Percentiles rank a stretch among this genome's conserved stretches.
Conservation (phyloP, 2,329 filamentous ascomycete genomes). For the Helminthosporium solani region DNA sequence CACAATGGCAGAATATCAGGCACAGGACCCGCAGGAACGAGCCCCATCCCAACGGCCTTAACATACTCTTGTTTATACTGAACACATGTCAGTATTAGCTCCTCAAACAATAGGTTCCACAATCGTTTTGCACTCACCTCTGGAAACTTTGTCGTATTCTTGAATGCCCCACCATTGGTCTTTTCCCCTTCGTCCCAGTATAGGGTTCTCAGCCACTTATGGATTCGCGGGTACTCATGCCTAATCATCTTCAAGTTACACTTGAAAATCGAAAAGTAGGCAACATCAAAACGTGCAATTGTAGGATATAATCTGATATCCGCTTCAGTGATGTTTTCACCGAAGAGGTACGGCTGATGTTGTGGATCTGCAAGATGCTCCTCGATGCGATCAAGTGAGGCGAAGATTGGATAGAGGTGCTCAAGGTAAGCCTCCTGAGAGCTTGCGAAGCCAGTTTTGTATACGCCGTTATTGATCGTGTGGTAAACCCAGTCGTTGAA, state of each 20-base stretch:
- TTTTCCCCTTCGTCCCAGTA: slow-evolving; percentile 66
- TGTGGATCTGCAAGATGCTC: slow-evolving; percentile 58
- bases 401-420: slow-evolving; percentile 70
- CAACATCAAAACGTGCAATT: slow-evolving; percentile 48
- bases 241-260: slow-evolving; percentile 82
- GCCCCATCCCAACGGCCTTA: neutral
- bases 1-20: too few relatives aligned
- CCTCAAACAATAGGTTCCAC: neutral
- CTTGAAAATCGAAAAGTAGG: slow-evolving; percentile 60
- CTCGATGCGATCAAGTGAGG: slow-evolving; percentile 74
- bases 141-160: slow-evolving; percentile 27
- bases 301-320: slow-evolving; percentile 76
- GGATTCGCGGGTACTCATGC: slow-evolving; percentile 74
- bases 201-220: slow-evolving; percentile 74
- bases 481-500: slow-evolving; percentile 80
- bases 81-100: neutral
- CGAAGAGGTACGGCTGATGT: slow-evolving; percentile 69
- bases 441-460: slow-evolving; percentile 74
- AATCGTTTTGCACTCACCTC: too few relatives aligned
- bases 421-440: slow-evolving; percentile 79
- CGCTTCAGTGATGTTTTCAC: slow-evolving; percentile 72
- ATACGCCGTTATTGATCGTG: slow-evolving; percentile 55
- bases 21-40: too few relatives aligned
- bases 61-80: neutral
- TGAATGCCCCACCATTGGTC: slow-evolving; percentile 27